Evolutionary conservation across 306 rosid species (phyloP).

Genomic region (Cercis canadensis): DNA sequence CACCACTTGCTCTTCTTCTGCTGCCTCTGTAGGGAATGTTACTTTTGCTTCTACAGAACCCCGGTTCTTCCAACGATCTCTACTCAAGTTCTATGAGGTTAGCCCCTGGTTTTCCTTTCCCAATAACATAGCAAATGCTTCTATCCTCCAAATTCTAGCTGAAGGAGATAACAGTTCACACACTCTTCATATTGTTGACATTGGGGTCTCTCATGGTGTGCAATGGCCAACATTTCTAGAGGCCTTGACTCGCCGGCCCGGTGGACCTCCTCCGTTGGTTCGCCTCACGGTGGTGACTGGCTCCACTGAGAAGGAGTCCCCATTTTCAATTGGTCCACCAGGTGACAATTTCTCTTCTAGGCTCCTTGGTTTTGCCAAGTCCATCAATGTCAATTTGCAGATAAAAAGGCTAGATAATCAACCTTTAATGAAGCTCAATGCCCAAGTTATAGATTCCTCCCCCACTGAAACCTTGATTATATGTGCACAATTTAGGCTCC

Average conservation of each 20-base stretch:
- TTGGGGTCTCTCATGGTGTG: slow-evolving; percentile 91
- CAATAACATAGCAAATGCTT: slow-evolving; percentile 78
- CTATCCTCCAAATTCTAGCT: slow-evolving; percentile 76
- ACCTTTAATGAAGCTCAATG: slow-evolving; percentile 51
- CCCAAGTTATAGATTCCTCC: slow-evolving; percentile 48
- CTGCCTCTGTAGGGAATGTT: slow-evolving; percentile 41
- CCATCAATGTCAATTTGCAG: slow-evolving; percentile 66
- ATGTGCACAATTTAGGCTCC: slow-evolving; percentile 84
- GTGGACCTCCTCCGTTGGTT: slow-evolving; percentile 84
- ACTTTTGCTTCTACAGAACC: slow-evolving; percentile 74
- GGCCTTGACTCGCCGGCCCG: slow-evolving; percentile 78
- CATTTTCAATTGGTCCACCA: slow-evolving; percentile 79
- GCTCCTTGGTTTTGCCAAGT: slow-evolving; percentile 76
- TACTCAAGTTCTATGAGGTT: slow-evolving; percentile 82
- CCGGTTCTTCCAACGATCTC: slow-evolving; percentile 65
- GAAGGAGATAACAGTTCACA: slow-evolving; percentile 47
- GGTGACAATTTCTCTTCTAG: slow-evolving; percentile 69
- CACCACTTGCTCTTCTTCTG: slow-evolving; percentile 34
- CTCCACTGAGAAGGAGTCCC: slow-evolving; percentile 49
- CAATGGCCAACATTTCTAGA: slow-evolving; percentile 94
- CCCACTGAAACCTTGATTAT: slow-evolving; percentile 69
- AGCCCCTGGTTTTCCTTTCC: slow-evolving; percentile 97
- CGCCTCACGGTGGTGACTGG: slow-evolving; percentile 77
- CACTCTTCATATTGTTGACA: slow-evolving; percentile 80
- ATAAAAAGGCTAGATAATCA: slow-evolving; percentile 67